These are phyloP conservation scores for Pistacia integerrima DNA, from an alignment of 345 rosid species.

Conservation along the genomic window DNA sequence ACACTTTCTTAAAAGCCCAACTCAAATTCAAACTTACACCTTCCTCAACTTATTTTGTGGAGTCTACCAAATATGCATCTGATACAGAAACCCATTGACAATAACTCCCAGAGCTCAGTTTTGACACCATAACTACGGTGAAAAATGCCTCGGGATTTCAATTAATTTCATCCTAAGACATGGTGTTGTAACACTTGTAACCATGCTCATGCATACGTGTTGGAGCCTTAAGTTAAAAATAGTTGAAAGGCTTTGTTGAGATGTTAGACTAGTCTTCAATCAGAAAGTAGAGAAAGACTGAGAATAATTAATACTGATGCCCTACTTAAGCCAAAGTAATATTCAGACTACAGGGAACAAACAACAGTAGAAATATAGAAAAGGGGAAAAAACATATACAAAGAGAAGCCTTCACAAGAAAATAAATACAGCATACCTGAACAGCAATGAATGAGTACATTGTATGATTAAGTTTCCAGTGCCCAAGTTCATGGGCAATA, in stretches of 20 bases:
- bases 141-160: neutral
- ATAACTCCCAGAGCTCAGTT: neutral
- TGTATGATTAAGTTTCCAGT: conserved; percentile 98
- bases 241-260: neutral
- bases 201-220: neutral
- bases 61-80: neutral
- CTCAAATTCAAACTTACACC: neutral
- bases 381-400: neutral
- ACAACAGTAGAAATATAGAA: neutral
- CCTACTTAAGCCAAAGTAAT: neutral
- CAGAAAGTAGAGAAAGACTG: neutral
- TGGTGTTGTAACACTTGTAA: neutral
- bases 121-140: neutral
- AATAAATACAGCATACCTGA: conserved; percentile 54
- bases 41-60: neutral
- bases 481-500: conserved; percentile 98
- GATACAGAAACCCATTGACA: neutral
- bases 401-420: conserved; percentile 5
- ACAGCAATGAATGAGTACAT: conserved; percentile 88
- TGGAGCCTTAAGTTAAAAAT: neutral
- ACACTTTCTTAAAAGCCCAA: neutral
- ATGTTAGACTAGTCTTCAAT: neutral
- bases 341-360: neutral
- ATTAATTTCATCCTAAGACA: neutral
- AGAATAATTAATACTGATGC: neutral